Conservation (phyloP, 768 basidiomycete genomes). For the Serendipita sp. region DNA sequence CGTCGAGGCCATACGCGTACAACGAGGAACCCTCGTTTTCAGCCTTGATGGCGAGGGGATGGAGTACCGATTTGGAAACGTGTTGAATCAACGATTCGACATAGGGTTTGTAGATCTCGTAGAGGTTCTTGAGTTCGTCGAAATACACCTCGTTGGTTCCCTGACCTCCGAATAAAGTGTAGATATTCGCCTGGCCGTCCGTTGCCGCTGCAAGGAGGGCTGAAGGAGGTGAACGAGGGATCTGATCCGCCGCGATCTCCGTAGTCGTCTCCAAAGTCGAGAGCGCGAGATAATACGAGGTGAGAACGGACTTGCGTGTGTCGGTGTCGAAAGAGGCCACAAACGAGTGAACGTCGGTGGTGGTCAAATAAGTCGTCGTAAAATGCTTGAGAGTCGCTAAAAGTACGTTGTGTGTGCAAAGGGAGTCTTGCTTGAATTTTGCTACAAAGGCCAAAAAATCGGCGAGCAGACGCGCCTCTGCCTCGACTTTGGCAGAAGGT, state of each 20-base stretch:
- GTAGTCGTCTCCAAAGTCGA: conserved; percentile 47
- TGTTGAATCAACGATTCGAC: conserved; percentile 53
- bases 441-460: conserved; percentile 71
- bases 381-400: conserved; percentile 64
- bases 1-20: conserved; percentile 71
- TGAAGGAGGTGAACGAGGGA: conserved; percentile 46
- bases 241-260: conserved; percentile 24
- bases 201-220: conserved; percentile 52
- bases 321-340: conserved; percentile 59
- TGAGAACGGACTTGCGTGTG: conserved; percentile 57
- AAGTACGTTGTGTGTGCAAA: conserved; percentile 41
- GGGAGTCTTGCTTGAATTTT: conserved; percentile 32
- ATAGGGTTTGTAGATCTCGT: conserved; percentile 83
- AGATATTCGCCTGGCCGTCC: conserved; percentile 56
- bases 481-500: conserved; percentile 45
- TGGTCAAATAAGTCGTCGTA: conserved; percentile 52
- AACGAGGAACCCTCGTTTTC: conserved; percentile 30
- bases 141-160: conserved; percentile 98
- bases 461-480: conserved; percentile 62
- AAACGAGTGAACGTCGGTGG: conserved; percentile 69
- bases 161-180: conserved; percentile 93
- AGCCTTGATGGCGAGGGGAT: conserved; percentile 49
- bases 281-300: conserved; percentile 66
- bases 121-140: conserved; percentile 83
- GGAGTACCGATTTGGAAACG: conserved; percentile 50